These are phyloP conservation scores for Bipolaris bicolor DNA, from an alignment of 2,329 filamentous ascomycete genomes.

Conservation along the genomic window DNA sequence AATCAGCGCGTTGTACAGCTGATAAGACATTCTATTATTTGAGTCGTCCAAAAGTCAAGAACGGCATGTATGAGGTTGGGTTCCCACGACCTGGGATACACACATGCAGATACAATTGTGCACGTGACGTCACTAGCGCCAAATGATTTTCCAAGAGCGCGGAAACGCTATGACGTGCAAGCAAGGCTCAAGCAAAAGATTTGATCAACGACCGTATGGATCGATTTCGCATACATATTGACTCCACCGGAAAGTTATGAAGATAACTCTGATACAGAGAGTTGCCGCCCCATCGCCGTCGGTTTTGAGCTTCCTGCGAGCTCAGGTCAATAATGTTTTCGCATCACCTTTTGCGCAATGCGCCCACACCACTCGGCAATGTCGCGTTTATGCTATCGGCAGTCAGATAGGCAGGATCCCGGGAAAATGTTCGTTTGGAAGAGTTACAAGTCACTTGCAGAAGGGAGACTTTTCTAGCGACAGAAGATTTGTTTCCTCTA, in stretches of 20 bases:
- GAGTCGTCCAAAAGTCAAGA: neutral
- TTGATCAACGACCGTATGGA: conserved; percentile 38
- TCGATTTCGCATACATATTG: conserved; percentile 25
- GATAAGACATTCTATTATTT: conserved; percentile 28
- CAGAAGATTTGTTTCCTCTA: conserved; percentile 14
- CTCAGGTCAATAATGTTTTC: conserved; percentile 42
- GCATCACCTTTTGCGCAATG: conserved; percentile 32
- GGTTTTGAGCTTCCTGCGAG: conserved; percentile 47
- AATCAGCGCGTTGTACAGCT: conserved; percentile 66
- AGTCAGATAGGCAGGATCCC: neutral
- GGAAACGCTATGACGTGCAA: conserved; percentile 22
- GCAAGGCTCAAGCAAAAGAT: conserved; percentile 14
- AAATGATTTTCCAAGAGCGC: conserved; percentile 25
- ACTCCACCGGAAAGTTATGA: conserved; percentile 44
- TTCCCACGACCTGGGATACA: neutral
- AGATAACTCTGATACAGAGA: conserved; percentile 40
- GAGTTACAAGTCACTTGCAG: neutral
- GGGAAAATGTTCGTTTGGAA: conserved; percentile 4
- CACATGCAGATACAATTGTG: neutral
- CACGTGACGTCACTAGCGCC: conserved; percentile 42
- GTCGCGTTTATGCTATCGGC: conserved; percentile 23
- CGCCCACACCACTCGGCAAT: conserved; percentile 28
- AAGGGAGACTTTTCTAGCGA: neutral
- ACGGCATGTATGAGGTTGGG: neutral
- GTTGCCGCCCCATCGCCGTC: conserved; percentile 44